Conservation (phyloP, 208 protist genomes). For the Crithidia thermophila region DNA sequence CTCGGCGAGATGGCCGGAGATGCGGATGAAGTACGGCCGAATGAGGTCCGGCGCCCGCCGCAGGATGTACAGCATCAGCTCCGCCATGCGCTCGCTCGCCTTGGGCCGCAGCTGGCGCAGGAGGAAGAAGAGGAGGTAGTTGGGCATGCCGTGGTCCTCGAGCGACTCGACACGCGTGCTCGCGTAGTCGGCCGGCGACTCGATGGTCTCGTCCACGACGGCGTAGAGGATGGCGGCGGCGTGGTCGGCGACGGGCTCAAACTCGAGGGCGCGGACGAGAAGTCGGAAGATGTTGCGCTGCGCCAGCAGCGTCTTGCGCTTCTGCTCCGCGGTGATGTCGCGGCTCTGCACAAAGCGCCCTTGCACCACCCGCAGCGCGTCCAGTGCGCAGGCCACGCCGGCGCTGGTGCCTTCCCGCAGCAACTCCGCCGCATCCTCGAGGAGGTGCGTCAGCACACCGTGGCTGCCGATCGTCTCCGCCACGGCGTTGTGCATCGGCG, state of each 20-base stretch:
- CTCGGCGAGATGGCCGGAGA: slow-evolving; percentile 82
- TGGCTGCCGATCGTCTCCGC: slow-evolving; percentile 54
- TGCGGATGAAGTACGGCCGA: slow-evolving; percentile 83
- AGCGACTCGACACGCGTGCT: slow-evolving; percentile 65
- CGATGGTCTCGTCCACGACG: slow-evolving; percentile 71
- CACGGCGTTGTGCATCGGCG: slow-evolving; percentile 44
- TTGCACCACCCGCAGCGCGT: slow-evolving; percentile 62
- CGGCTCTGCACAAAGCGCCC: slow-evolving; percentile 64
- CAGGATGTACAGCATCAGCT: slow-evolving; percentile 76
- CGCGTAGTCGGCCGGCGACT: slow-evolving; percentile 85
- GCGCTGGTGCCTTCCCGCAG: slow-evolving; percentile 78
- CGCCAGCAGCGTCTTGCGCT: slow-evolving; percentile 63
- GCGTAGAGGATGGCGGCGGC: slow-evolving; percentile 64
- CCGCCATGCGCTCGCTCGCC: slow-evolving; percentile 56
- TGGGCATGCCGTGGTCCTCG: slow-evolving; percentile 88
- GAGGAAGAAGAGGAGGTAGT: slow-evolving; percentile 90
- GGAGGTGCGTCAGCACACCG: slow-evolving; percentile 78
- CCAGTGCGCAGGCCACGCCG: slow-evolving; percentile 47
- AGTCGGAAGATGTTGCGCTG: slow-evolving; percentile 87
- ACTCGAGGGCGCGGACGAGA: slow-evolving; percentile 81
- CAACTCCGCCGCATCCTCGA: slow-evolving; percentile 86
- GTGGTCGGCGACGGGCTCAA: slow-evolving; percentile 57
- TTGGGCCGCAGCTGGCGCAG: slow-evolving; percentile 81
- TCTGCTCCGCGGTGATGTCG: slow-evolving; percentile 49
- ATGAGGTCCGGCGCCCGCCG: slow-evolving; percentile 82